Base-by-base conservation (phyloP, 176 grass and related monocot species). In the Bonia amplexicaulis region DNA sequence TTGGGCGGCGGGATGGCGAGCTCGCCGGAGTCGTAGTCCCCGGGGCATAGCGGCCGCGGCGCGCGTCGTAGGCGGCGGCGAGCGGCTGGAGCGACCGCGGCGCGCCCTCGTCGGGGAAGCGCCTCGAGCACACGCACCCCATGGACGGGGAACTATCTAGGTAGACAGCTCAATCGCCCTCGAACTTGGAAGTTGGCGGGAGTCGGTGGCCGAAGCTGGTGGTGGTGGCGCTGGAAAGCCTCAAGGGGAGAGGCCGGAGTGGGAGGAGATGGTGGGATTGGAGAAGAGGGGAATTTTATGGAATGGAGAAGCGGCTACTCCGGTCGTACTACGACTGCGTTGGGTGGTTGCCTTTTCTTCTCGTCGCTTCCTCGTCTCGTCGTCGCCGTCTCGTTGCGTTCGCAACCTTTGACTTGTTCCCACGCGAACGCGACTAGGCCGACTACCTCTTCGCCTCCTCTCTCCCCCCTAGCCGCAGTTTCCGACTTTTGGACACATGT, bases 101-200 rank as follows among this genome's bases (percentile, higher is more conserved):
- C 20, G 71, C 42, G 48, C 10, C 33, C 59, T 86, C 76, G 11
- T 67, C 76, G 14, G 27, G 7, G 14, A 78, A 33, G 15, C 66
- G 12, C 78, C 40, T 87, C 0, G 91, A 93, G 76, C 85, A 92
- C 26, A 91, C 65, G 88, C 92, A 92, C 13, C 95, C 95, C 95
- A 98, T 97, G 66, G 57, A 66, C 19, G 27, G 19, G 33, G 12
- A 17, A 27, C 9, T 46, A 31, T 0, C 55, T 12, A 47, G 2
- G 46, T 10, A 57, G 55, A 9, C 35, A 2, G 35, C 35, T 37
- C 35, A 3, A 37, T 37, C 35, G 35, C 35, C 35, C 5, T 37
- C 3, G 35, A 5, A 5, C 35, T 37, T 37, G 4, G 35, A 37
- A 37, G 35, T 37, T 37, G 35, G 35, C 35, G 35, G 35, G 35